Percentiles rank a stretch among this genome's conserved stretches.
Evolutionary conservation across 805 yeast genomes (phyloP).

Genomic region (Kuraishia hungarica): DNA sequence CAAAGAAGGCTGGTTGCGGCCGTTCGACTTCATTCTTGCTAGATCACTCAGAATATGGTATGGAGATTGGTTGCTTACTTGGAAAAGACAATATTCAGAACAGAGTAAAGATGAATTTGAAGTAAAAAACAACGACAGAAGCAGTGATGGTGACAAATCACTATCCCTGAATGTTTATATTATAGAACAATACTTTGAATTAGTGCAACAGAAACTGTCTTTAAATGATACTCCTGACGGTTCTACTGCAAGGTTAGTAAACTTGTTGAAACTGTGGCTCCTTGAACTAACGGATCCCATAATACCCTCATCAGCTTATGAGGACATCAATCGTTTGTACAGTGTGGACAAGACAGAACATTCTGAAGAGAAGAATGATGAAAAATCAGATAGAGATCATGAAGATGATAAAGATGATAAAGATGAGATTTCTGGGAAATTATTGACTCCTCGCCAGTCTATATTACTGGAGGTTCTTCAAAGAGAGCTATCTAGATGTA

Average conservation of each 20-base stretch:
- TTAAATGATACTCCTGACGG: background rate
- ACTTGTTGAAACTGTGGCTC: conserved; percentile 3
- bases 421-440: background rate
- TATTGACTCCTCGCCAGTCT: background rate
- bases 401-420: no score
- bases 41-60: background rate
- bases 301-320: conserved; percentile 1
- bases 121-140: no score
- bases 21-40: background rate
- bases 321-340: background rate
- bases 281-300: conserved; percentile 3
- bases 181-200: background rate
- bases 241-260: background rate
- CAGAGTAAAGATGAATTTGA: background rate
- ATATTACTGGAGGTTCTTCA: background rate
- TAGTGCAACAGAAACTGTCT: background rate
- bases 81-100: background rate
- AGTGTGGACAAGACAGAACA: background rate
- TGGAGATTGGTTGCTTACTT: background rate
- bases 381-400: no score
- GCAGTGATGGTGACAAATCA: no score
- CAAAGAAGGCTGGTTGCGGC: background rate
- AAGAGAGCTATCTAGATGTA: background rate
- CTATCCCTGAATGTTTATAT: background rate
- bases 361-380: no score